Evolutionary conservation across 2,329 filamentous ascomycete species (phyloP).

Genomic region (Sporothrix variecibatus): DNA sequence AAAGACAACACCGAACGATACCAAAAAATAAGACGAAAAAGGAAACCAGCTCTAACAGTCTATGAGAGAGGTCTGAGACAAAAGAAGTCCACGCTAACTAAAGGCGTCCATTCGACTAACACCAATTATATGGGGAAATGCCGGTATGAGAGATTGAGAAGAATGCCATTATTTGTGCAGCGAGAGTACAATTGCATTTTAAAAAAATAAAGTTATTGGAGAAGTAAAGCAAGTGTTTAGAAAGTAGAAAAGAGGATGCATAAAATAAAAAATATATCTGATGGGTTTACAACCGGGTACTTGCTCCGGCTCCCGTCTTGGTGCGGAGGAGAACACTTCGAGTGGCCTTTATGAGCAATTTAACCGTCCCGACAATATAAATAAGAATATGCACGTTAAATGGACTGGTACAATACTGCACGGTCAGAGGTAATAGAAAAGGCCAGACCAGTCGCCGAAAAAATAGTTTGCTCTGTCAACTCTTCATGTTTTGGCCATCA

Average conservation of each 20-base stretch:
- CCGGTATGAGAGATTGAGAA: background rate
- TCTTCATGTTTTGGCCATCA: too few species aligned
- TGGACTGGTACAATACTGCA: background rate
- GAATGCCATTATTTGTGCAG: background rate
- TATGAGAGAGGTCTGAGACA: background rate
- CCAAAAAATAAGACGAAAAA: background rate
- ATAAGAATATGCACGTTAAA: background rate
- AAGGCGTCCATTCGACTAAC: background rate
- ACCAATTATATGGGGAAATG: background rate
- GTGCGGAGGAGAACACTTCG: background rate
- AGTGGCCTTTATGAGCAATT: background rate
- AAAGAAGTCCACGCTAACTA: background rate
- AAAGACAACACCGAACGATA: background rate
- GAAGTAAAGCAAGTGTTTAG: background rate
- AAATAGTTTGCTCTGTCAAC: background rate
- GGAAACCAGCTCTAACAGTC: background rate
- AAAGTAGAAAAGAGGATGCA: background rate
- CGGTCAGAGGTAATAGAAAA: background rate
- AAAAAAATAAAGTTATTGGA: background rate
- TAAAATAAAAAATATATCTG: background rate
- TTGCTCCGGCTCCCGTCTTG: background rate
- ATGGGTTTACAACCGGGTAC: background rate
- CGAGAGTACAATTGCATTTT: background rate
- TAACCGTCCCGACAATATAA: constrained; percentile 5
- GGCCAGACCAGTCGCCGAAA: background rate